phyloP scores from a whole-genome alignment of 1,284 basidiomycete species.

The Papiliotrema nemorosa region DNA sequence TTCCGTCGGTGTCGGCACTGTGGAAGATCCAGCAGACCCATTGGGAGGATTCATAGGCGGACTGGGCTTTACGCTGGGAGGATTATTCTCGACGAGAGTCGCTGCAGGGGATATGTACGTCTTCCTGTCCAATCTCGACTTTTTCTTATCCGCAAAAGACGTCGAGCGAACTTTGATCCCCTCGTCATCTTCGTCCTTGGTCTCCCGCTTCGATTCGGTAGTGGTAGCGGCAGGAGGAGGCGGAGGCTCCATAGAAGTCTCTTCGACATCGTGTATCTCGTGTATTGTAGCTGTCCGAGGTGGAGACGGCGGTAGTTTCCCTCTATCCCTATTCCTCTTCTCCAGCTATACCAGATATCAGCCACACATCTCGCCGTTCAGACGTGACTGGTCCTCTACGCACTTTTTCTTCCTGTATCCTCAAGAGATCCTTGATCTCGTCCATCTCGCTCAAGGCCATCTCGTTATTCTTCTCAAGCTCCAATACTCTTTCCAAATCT shows the following conservation, averaged over 20 bases:
- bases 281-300: conserved; percentile 1
- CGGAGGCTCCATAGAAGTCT: too few species aligned
- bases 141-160: conserved; percentile 27
- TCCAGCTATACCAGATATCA: not conserved
- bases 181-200: not conserved
- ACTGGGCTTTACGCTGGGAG: too few species aligned
- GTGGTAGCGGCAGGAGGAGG: too few species aligned
- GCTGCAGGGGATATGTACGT: conserved; percentile 9
- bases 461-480: conserved; percentile 36
- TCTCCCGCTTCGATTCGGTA: too few species aligned
- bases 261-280: conserved; percentile 1
- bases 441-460: conserved; percentile 30
- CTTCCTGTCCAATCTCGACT: conserved; percentile 18
- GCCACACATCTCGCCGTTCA: not conserved
- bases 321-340: not conserved
- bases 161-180: not conserved
- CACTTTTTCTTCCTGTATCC: conserved; percentile 1
- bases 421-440: conserved; percentile 20
- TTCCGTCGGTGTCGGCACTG: too few species aligned
- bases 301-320: conserved; percentile 7
- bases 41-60: too few species aligned
- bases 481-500: conserved; percentile 31
- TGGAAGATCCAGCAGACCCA: too few species aligned
- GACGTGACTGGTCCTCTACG: too few species aligned
- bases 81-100: too few species aligned